These are phyloP conservation scores for Apiospora sp. DNA, from an alignment of 2,329 filamentous ascomycete genomes.

Conservation along the genomic window DNA sequence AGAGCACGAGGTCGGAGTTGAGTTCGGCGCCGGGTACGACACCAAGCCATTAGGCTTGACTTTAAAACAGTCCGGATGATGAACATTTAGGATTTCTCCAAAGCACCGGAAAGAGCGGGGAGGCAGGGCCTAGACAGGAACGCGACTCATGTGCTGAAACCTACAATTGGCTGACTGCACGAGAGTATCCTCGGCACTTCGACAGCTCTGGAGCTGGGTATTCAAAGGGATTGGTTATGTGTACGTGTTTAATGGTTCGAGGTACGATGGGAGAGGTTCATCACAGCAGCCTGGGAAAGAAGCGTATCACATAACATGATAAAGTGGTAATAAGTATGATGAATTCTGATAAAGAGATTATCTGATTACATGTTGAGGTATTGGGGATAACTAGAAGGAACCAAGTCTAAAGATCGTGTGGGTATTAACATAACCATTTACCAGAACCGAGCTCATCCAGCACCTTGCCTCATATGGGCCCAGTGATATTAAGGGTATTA, in stretches of 20 bases:
- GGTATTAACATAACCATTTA: not conserved
- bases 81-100: not conserved
- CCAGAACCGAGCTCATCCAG: not conserved
- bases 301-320: not conserved
- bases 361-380: not conserved
- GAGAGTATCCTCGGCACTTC: not conserved
- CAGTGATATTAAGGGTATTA: constrained; percentile 10
- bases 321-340: not conserved
- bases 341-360: not conserved
- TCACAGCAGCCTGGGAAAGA: too few relatives aligned
- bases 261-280: too few relatives aligned
- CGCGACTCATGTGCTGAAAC: not conserved
- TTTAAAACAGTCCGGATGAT: not conserved
- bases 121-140: not conserved
- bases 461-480: not conserved
- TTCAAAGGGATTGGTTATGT: not conserved
- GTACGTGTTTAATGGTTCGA: not conserved
- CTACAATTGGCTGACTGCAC: too few relatives aligned
- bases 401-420: constrained; percentile 17
- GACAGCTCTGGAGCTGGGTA: too few relatives aligned
- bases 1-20: not conserved
- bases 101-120: not conserved
- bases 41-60: not conserved
- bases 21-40: not conserved
- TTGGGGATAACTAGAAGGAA: too few relatives aligned